These are phyloP conservation scores for Pterocarpus macrocarpus DNA, from an alignment of 306 rosid species.

Conservation along the genomic window DNA sequence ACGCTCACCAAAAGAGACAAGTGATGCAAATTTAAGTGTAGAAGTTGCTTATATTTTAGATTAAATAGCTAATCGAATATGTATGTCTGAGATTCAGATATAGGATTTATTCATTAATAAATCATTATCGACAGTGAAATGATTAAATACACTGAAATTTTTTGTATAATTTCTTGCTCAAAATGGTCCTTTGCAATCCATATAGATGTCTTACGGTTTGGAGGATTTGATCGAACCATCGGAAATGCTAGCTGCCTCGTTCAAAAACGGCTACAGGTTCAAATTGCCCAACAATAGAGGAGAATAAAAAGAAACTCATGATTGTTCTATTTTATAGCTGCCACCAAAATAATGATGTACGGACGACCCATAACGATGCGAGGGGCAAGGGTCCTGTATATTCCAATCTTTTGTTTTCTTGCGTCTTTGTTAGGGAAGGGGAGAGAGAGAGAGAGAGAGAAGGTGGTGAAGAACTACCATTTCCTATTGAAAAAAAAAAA, in stretches of 20 bases:
- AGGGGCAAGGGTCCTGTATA: neutral
- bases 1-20: slow-evolving; percentile 38
- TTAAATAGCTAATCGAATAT: neutral
- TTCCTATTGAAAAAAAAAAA: neutral
- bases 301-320: neutral
- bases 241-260: neutral
- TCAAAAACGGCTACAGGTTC: neutral
- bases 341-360: slow-evolving; percentile 8
- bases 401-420: slow-evolving; percentile 19
- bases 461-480: neutral
- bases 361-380: neutral
- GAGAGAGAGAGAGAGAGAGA: neutral
- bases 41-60: neutral
- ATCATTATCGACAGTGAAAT: neutral
- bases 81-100: neutral
- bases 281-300: neutral
- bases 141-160: neutral
- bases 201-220: neutral
- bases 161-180: neutral
- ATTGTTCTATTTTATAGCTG: neutral
- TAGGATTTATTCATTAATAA: neutral
- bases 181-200: neutral
- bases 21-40: neutral
- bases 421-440: neutral
- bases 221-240: neutral